Evolutionary conservation across 1,284 basidiomycete species (phyloP).

Genomic region (Apiotrichum siamense): DNA sequence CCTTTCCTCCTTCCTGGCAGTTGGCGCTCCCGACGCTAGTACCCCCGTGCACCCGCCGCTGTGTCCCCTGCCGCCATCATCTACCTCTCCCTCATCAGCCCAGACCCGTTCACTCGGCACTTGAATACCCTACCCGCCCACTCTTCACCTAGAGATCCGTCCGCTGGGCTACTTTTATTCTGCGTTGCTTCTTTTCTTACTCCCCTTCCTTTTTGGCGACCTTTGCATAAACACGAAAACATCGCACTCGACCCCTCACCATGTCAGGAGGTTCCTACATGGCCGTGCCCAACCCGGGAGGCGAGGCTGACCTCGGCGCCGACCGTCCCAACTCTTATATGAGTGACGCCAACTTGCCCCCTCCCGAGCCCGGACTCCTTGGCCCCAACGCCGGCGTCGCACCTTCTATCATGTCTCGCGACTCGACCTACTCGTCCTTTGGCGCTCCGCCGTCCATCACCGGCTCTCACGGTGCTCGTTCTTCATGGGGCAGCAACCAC

Average conservation of each 20-base stretch:
- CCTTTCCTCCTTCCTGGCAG: neutral
- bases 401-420: conserved; percentile 37
- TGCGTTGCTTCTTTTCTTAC: neutral
- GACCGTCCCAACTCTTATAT: neutral
- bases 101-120: no score
- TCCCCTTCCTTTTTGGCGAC: neutral
- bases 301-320: conserved; percentile 3
- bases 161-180: no score
- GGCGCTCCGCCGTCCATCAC: conserved; percentile 7
- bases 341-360: neutral
- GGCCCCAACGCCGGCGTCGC: conserved; percentile 13
- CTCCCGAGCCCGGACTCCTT: neutral
- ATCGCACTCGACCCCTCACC: neutral
- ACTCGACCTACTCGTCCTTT: conserved; percentile 31
- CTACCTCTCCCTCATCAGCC: no score
- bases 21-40: no score
- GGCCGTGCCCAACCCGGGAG: neutral
- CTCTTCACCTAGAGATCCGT: no score
- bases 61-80: no score
- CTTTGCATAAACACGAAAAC: neutral
- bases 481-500: conserved; percentile 15
- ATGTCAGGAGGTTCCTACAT: conserved; percentile 8
- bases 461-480: conserved; percentile 3
- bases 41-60: no score
- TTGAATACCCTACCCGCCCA: no score